Conservation (phyloP, 805 yeast species). For the Sugiyamaella mastotermitis region DNA sequence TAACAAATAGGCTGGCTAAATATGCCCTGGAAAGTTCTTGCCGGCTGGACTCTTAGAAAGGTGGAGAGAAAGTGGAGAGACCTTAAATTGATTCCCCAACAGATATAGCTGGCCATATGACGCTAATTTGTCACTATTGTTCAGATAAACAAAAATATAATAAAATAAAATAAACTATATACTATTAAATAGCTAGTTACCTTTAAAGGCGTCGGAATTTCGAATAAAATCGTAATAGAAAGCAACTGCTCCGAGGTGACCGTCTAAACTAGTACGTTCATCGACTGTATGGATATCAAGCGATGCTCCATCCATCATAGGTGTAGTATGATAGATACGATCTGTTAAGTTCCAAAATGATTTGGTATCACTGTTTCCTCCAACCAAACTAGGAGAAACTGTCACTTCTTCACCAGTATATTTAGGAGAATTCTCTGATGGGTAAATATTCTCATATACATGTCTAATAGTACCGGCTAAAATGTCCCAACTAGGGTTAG, state of each 20-base stretch:
- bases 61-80: no score
- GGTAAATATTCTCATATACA: conserved; percentile 48
- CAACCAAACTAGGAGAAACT: conserved; percentile 53
- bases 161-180: no score
- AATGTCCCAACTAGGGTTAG: conserved; percentile 41
- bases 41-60: no score
- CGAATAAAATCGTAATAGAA: conserved; percentile 29
- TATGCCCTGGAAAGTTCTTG: no score
- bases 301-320: conserved; percentile 5
- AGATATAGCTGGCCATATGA: no score
- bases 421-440: conserved; percentile 25
- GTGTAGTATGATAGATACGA: conserved; percentile 51
- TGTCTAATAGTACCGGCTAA: conserved; percentile 62
- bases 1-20: no score
- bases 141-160: no score
- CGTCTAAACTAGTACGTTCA: conserved; percentile 48
- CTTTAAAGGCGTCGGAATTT: conserved; percentile 4
- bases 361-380: conserved; percentile 68
- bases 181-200: neutral
- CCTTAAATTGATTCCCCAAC: no score
- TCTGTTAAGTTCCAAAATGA: conserved; percentile 57
- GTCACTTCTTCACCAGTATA: conserved; percentile 28
- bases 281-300: conserved; percentile 51
- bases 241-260: conserved; percentile 43
- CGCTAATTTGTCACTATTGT: no score